These are phyloP conservation scores for Epichloe sylvatica DNA, from an alignment of 2,329 filamentous ascomycete species.

Conservation along the genomic window DNA sequence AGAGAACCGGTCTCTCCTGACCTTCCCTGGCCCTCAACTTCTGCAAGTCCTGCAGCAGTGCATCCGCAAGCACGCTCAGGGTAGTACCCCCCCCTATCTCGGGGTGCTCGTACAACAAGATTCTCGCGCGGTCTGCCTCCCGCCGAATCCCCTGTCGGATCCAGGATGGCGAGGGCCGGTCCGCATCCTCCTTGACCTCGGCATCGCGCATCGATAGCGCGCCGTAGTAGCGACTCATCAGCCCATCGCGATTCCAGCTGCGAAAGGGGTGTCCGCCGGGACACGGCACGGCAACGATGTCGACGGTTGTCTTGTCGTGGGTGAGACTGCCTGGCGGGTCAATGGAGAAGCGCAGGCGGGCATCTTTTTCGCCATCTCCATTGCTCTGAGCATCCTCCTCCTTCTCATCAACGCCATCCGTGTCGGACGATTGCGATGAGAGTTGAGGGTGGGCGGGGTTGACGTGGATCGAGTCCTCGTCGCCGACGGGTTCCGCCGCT, in stretches of 20 bases:
- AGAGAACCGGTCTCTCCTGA: conserved; percentile 38
- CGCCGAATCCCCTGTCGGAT: conserved; percentile 37
- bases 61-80: conserved; percentile 30
- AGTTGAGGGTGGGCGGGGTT: conserved; percentile 1
- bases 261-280: conserved; percentile 37
- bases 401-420: neutral
- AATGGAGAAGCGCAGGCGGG: conserved; percentile 15
- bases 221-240: conserved; percentile 33
- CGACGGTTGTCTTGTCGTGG: conserved; percentile 39
- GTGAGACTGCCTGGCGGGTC: conserved; percentile 23
- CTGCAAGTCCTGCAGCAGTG: conserved; percentile 30
- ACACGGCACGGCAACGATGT: conserved; percentile 40
- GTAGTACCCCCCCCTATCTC: conserved; percentile 30
- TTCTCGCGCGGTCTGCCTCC: conserved; percentile 32
- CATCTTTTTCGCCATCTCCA: neutral
- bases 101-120: conserved; percentile 39
- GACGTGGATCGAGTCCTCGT: too few species aligned
- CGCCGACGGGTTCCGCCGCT: conserved; percentile 6
- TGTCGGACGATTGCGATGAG: neutral
- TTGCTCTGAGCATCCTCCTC: neutral
- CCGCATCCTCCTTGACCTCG: conserved; percentile 12
- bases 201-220: conserved; percentile 26
- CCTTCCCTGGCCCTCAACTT: conserved; percentile 20
- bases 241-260: conserved; percentile 38
- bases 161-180: conserved; percentile 29